These are phyloP conservation scores for Gymnopus androsaceus DNA, from an alignment of 1,284 basidiomycete species.

Conservation along the genomic window DNA sequence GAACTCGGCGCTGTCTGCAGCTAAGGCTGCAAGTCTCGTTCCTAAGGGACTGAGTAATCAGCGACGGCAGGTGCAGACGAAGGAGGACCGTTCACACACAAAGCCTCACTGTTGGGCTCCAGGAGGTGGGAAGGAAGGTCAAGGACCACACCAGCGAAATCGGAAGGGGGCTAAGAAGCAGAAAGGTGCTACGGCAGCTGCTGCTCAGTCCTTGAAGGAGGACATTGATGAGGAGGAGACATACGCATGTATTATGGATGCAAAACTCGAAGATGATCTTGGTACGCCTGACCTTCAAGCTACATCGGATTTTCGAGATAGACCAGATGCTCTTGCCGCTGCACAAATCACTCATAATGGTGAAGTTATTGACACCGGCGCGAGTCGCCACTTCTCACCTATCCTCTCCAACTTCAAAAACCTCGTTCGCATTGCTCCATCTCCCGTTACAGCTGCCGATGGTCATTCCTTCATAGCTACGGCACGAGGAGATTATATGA, in stretches of 20 bases:
- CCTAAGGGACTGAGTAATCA: neutral
- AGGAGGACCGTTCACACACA: neutral
- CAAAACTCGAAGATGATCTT: neutral
- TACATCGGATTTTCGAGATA: neutral
- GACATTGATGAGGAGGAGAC: neutral
- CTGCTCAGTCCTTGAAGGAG: neutral
- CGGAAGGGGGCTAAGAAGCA: neutral
- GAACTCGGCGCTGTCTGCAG: neutral
- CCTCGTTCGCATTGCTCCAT: conserved; percentile 20
- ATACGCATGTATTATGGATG: neutral
- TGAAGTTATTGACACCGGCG: conserved; percentile 25
- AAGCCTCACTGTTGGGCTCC: conserved; percentile 6
- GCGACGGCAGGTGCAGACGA: neutral
- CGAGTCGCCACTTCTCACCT: conserved; percentile 26
- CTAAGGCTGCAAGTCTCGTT: neutral
- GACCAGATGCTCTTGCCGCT: neutral
- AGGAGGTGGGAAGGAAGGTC: neutral
- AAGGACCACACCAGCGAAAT: conserved; percentile 2
- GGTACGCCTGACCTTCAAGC: neutral
- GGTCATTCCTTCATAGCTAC: conserved; percentile 20
- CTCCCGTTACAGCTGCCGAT: conserved; percentile 26
- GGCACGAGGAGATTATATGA: conserved; percentile 22
- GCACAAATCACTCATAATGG: neutral
- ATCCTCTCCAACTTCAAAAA: conserved; percentile 20
- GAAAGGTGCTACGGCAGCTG: neutral